Conservation (phyloP, 2,329 filamentous ascomycete genomes). For the Ascochyta rabiei region DNA sequence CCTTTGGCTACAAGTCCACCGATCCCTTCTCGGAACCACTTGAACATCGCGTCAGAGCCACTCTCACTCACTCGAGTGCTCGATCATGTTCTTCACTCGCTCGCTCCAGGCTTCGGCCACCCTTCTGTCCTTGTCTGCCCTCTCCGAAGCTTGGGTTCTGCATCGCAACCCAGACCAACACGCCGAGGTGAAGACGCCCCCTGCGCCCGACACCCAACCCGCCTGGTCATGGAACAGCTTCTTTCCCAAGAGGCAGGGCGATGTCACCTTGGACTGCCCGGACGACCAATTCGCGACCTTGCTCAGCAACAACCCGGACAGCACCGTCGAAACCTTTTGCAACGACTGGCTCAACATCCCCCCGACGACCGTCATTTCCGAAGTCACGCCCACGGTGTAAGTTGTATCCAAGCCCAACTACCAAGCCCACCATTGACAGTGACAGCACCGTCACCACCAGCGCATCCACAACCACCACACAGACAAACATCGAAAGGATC, state of each 20-base stretch:
- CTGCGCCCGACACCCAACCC: constrained; percentile 1
- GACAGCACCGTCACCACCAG: constrained; percentile 30
- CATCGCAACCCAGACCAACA: constrained; percentile 18
- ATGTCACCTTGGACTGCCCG: constrained; percentile 21
- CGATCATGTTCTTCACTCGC: constrained; percentile 43
- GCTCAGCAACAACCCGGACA: constrained; percentile 18
- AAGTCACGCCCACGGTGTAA: constrained; percentile 36
- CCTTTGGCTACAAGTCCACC: constrained; percentile 15
- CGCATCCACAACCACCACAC: constrained; percentile 23
- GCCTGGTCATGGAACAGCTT: constrained; percentile 10
- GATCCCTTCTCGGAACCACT: constrained; percentile 23
- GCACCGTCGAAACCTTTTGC: constrained; percentile 32
- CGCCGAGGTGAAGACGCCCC: constrained; percentile 6
- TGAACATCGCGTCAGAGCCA: constrained; percentile 34
- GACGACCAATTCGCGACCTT: constrained; percentile 25
- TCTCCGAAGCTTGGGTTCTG: constrained; percentile 26
- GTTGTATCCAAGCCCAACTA: background rate
- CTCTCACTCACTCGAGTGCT: constrained; percentile 45
- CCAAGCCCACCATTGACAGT: background rate
- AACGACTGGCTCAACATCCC: constrained; percentile 37
- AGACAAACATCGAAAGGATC: constrained; percentile 22
- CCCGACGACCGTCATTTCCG: constrained; percentile 28
- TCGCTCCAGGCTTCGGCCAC: constrained; percentile 40
- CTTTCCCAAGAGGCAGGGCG: constrained; percentile 26
- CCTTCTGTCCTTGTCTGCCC: constrained; percentile 37